phyloP scores from a whole-genome alignment of 345 rosid genomes.

The Hypericum androsaemum region DNA sequence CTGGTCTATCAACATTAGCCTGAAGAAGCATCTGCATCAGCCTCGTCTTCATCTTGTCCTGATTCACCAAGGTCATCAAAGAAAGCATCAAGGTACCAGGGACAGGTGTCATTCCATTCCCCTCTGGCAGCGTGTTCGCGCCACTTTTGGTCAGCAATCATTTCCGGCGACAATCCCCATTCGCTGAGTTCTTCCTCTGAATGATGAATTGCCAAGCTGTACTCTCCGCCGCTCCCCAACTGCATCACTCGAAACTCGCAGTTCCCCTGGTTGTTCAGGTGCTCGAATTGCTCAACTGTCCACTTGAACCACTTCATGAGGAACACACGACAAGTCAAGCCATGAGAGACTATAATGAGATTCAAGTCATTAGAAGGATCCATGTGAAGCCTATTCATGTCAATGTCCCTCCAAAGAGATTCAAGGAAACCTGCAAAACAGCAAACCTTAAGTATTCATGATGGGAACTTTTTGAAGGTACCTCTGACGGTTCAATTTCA shows the following conservation, averaged over 20 bases:
- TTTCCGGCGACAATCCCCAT: slow-evolving; percentile 82
- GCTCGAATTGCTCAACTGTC: slow-evolving; percentile 84
- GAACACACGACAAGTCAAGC: slow-evolving; percentile 73
- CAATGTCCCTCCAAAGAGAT: slow-evolving; percentile 96
- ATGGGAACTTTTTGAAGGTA: too few species aligned
- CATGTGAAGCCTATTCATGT: slow-evolving; percentile 58
- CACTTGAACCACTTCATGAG: slow-evolving; percentile 99
- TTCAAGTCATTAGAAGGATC: slow-evolving; percentile 59
- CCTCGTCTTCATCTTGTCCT: too few species aligned
- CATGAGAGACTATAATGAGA: slow-evolving; percentile 75
- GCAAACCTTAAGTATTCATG: neutral
- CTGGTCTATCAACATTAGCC: too few species aligned
- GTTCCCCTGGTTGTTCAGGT: slow-evolving; percentile 58
- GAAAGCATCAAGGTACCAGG: slow-evolving; percentile 56
- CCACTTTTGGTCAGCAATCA: slow-evolving; percentile 86
- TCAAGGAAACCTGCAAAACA: slow-evolving; percentile 65
- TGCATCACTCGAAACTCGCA: slow-evolving; percentile 77
- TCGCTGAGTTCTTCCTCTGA: slow-evolving; percentile 56
- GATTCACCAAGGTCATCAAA: slow-evolving; percentile 33
- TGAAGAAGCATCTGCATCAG: too few species aligned
- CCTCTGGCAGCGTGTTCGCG: slow-evolving; percentile 43
- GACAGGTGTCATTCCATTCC: slow-evolving; percentile 62
- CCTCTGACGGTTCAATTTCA: too few species aligned
- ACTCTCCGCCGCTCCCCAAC: slow-evolving; percentile 68
- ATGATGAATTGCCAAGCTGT: slow-evolving; percentile 81